Evolutionary conservation across 768 basidiomycete species (phyloP).

Genomic region (Phallus indusiatus): DNA sequence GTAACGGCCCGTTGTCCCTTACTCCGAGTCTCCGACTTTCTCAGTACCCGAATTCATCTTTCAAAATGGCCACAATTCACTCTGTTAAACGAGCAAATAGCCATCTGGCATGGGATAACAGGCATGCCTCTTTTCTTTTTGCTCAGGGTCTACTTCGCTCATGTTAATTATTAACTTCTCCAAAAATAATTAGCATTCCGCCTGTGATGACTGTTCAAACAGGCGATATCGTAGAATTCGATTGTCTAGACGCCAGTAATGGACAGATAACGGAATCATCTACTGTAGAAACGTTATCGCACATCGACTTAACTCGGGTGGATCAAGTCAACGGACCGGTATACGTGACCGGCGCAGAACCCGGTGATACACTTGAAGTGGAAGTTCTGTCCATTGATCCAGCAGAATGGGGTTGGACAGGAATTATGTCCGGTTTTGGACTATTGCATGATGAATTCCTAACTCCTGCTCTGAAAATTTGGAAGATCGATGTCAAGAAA

Average conservation of each 20-base stretch:
- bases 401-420: conserved; percentile 58
- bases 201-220: conserved; percentile 42
- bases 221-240: conserved; percentile 45
- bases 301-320: conserved; percentile 37
- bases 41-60: not conserved
- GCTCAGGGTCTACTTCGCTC: not conserved
- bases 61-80: conserved; percentile 29
- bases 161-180: not conserved
- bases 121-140: conserved; percentile 24
- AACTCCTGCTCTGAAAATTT: conserved; percentile 44
- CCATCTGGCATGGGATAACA: conserved; percentile 55
- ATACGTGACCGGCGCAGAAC: conserved; percentile 39
- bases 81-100: conserved; percentile 40
- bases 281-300: conserved; percentile 25
- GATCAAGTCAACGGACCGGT: conserved; percentile 56
- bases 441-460: conserved; percentile 46
- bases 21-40: no score
- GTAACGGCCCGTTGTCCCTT: not conserved
- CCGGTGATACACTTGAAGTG: conserved; percentile 52
- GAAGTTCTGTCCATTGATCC: conserved; percentile 45
- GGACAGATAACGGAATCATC: conserved; percentile 43
- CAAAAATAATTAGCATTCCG: conserved; percentile 30
- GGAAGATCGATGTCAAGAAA: conserved; percentile 33
- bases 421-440: conserved; percentile 49
- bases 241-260: conserved; percentile 57